Evolutionary conservation across 176 grass and related monocot species (phyloP).

Genomic region (Phyllostachys edulis): DNA sequence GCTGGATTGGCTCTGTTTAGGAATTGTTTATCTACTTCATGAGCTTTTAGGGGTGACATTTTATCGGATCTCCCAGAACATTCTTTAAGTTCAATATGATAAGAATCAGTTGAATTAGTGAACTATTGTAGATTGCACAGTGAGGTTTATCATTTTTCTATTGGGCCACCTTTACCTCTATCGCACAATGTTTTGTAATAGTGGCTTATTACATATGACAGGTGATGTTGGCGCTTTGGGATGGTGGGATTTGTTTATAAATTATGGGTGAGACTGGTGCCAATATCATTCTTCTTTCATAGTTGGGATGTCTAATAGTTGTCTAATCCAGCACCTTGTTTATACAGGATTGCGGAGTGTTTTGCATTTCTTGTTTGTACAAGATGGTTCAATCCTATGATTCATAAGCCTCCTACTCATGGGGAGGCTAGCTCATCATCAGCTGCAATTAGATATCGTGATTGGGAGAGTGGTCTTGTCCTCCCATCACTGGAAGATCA

Average conservation of each 20-base stretch:
- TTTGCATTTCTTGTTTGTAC: slow-evolving; percentile 97
- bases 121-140: slow-evolving; percentile 1
- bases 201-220: slow-evolving; percentile 40
- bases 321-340: slow-evolving; percentile 31
- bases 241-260: slow-evolving; percentile 98
- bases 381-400: slow-evolving; percentile 97
- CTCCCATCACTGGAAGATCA: slow-evolving; percentile 81
- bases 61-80: not conserved
- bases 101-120: not conserved
- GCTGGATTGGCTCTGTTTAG: not conserved
- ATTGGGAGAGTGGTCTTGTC: slow-evolving; percentile 81
- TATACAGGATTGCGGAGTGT: slow-evolving; percentile 85
- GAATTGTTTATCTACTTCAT: not conserved
- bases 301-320: slow-evolving; percentile 6
- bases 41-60: not conserved
- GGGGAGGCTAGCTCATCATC: slow-evolving; percentile 85
- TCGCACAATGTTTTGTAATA: slow-evolving; percentile 24
- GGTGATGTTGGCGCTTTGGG: slow-evolving; percentile 81
- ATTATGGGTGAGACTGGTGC: slow-evolving; percentile 73
- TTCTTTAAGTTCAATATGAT: not conserved
- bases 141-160: not conserved
- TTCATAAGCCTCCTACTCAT: slow-evolving; percentile 59
- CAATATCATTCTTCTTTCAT: slow-evolving; percentile 28
- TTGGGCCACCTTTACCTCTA: not conserved
- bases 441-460: slow-evolving; percentile 65